phyloP scores from a whole-genome alignment of 73 alveolate genomes.

The Symbiodinium pilosum region DNA sequence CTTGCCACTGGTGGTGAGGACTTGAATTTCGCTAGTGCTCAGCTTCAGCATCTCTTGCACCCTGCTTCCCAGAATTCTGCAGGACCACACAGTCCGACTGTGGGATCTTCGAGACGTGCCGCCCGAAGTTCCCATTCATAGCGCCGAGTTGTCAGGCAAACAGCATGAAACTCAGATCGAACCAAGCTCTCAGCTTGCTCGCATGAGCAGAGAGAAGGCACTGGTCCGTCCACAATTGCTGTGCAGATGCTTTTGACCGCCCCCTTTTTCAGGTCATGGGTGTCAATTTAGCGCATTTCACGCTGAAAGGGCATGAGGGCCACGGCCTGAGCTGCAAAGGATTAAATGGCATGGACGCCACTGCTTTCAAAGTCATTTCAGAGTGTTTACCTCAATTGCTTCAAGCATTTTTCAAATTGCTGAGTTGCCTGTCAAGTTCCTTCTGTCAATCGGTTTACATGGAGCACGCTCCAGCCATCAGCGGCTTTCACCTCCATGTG shows the following conservation, averaged over 20 bases:
- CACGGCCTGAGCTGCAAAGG: neutral
- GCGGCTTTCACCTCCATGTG: no score
- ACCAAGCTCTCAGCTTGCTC: slow-evolving; percentile 89
- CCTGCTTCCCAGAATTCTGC: neutral
- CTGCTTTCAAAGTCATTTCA: no score
- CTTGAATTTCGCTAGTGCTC: neutral
- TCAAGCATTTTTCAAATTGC: no score
- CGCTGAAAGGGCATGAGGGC: slow-evolving; percentile 91
- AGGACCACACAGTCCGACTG: slow-evolving; percentile 78
- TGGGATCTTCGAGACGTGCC: slow-evolving; percentile 76
- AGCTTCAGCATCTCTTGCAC: neutral
- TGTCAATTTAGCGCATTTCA: slow-evolving; percentile 76
- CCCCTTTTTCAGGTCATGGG: slow-evolving; percentile 50
- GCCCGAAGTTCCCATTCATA: neutral
- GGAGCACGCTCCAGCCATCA: no score
- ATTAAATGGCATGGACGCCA: no score
- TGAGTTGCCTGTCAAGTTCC: no score
- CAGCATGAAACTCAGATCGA: slow-evolving; percentile 15
- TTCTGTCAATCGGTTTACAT: no score
- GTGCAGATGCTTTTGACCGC: neutral
- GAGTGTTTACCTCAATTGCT: no score
- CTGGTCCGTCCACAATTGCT: neutral
- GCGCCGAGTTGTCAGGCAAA: neutral
- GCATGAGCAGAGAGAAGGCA: slow-evolving; percentile 82
- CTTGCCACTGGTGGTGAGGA: slow-evolving; percentile 74